phyloP scores from a whole-genome alignment of 176 grass and related monocot genomes.

The Triticum aestivum region IWGSC_CS_RefSeq_v2.1 NC_057804.1:387878815-387879314 shows the following conservation, averaged over 20 bases:
- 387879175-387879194: neutral
- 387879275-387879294: neutral
- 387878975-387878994: slow-evolving; percentile 76
- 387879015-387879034: neutral
- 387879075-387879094: slow-evolving; percentile 23
- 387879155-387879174: slow-evolving; percentile 2
- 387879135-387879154: neutral
- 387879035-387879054: neutral
- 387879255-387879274: neutral
- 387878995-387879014: neutral
- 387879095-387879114: neutral
- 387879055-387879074: neutral
- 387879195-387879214: too few species aligned
- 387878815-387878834: slow-evolving; percentile 69
- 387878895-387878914: slow-evolving; percentile 86
- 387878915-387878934: slow-evolving; percentile 51
- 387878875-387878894: slow-evolving; percentile 83
- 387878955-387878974: slow-evolving; percentile 85
- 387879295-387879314: slow-evolving; percentile 1
- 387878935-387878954: slow-evolving; percentile 68
- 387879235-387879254: neutral
- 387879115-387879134: slow-evolving; percentile 9
- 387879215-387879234: neutral
- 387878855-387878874: slow-evolving; percentile 88
- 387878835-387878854: slow-evolving; percentile 92